Evolutionary conservation across 108 stramenopile species (phyloP), one percentile per base, ranked within the genome.

Genomic region (Nannochloropsis gaditana): DNA sequence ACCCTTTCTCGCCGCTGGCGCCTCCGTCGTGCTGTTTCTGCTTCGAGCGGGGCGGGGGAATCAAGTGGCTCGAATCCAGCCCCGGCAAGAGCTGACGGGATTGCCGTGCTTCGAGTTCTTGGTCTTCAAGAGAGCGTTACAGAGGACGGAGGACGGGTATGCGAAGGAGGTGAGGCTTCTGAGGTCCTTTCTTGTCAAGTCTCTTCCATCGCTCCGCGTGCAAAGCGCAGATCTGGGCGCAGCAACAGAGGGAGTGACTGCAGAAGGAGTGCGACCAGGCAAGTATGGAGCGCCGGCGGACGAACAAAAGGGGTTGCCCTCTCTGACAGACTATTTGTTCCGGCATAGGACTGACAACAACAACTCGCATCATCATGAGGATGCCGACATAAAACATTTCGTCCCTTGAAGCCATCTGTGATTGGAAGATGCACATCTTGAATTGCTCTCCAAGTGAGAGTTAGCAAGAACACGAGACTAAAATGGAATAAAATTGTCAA

Each of bases 311-410:
- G 59, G n/a, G 3, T 73, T 73, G n/a, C 59, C 59, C 19, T n/a
- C 59, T n/a, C n/a, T 73, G 59, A 73, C 59, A n/a, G n/a, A 73
- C 59, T 73, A n/a, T n/a, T 73, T 73, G 59, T 73, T 73, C 59
- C 31, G 31, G 31, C 31, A 0, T 31, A 31, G 31, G 31, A 31
- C 31, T 31, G 31, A 31, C 31, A 31, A 31, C 31, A 31, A 31
- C 31, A 1, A 31, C 31, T 31, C 31, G 31, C 31, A 31, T 31
- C 31, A 1, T 31, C 31, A 31, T 31, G 31, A 31, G 31, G 31
- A 31, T 31, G 31, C 15, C n/a, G 59, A 73, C 59, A 5, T 73
- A 73, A n/a, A 73, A 8, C 2, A 73, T 73, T 8, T 73, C 19
- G 59, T 73, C 4, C 59, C 59, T n/a, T 73, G 59, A 73, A 31